Base-by-base conservation (phyloP, 148 eudicot genomes). In the Camellia japonica region DNA sequence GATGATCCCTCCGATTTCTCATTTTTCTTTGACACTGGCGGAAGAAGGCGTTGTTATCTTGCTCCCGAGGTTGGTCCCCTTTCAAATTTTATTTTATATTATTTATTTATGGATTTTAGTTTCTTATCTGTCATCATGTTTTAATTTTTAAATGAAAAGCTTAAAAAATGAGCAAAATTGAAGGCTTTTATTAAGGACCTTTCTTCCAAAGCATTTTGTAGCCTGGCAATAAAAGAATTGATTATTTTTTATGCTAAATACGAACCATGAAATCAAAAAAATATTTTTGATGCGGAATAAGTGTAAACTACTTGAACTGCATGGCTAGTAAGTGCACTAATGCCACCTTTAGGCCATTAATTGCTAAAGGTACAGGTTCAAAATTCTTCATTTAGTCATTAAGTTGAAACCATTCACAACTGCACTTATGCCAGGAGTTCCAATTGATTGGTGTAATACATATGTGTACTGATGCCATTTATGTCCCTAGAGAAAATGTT, bases 1-100 rank as follows among this genome's bases (percentile, higher is more conserved):
- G 93, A 96, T 67, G 99, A 96, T 81, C 99, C 99, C 18, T 93
- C 99, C 43, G 99, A 96, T 88, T 96, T 96, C 74, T 96, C 99
- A 3, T 96, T 96, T 78, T 96, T 96, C 95, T 96, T 96, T 62
- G 99, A 96, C 75, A 93, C 99, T 73, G 98, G 97, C 14, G 97
- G 98, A 62, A 87, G 97, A 87, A 90, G 99, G 72, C 95, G 94
- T 66, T 96, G 99, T 81, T 96, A 96, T 90, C 90, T 96, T 76
- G 98, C 99, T 85, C 99, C 99, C 0, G 99, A 96, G 97, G 98
- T 96, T 74, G 77, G 91, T 79, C 70, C 70, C 73, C 16, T 11
- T 55, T 73, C 67, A 15, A 13, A 51, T 65, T 38, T 18, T 19
- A 13, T 14, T 8, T 30, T 16, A 6, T 75, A 38, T 11, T 55